Evolutionary conservation across 2,329 filamentous ascomycete species (phyloP).

Genomic region (Phoma herbarum): DNA sequence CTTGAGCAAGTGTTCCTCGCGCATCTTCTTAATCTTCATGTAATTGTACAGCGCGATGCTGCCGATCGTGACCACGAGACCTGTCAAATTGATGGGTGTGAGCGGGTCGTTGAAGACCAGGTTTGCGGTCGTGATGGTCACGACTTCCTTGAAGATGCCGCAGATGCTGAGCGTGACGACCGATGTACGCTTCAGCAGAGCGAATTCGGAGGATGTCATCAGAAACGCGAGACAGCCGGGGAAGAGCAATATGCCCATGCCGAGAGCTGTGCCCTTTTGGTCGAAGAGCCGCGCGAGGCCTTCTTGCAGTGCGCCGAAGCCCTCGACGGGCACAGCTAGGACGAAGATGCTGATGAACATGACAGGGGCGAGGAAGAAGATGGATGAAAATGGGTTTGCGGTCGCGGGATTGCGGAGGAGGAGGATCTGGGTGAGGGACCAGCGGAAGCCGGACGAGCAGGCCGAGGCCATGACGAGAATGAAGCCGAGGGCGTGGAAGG

Average conservation of each 20-base stretch:
- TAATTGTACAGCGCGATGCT: conserved; percentile 94
- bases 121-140: conserved; percentile 90
- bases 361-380: conserved; percentile 96
- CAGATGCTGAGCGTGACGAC: conserved; percentile 97
- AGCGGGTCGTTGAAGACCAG: conserved; percentile 88
- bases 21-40: conserved; percentile 92
- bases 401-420: conserved; percentile 93
- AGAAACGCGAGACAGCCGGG: conserved; percentile 91
- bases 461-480: conserved; percentile 90
- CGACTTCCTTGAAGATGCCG: conserved; percentile 98
- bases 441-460: conserved; percentile 95
- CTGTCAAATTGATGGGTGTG: conserved; percentile 85
- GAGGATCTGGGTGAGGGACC: conserved; percentile 97
- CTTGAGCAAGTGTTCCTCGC: conserved; percentile 70
- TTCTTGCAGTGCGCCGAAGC: conserved; percentile 71
- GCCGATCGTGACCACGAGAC: conserved; percentile 84
- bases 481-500: conserved; percentile 88
- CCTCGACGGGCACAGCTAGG: conserved; percentile 88
- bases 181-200: conserved; percentile 90
- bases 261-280: conserved; percentile 72
- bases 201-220: conserved; percentile 97
- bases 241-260: conserved; percentile 81
- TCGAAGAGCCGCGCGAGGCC: conserved; percentile 71
- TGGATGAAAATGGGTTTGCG: conserved; percentile 93
- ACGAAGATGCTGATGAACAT: conserved; percentile 88